These are phyloP conservation scores for Dicorynia guianensis DNA, from an alignment of 306 rosid species.

Conservation along the genomic window DNA sequence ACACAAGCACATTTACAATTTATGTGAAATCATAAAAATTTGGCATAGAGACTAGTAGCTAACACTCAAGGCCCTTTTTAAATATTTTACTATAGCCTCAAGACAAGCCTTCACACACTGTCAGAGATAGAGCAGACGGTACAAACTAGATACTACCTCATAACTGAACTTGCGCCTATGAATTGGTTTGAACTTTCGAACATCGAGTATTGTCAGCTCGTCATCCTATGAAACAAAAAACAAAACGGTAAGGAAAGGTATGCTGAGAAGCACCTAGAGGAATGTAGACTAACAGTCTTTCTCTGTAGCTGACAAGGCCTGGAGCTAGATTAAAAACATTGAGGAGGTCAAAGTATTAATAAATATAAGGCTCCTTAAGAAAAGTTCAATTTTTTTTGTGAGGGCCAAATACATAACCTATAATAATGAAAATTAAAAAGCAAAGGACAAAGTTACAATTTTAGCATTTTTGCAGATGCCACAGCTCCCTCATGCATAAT, in stretches of 20 bases:
- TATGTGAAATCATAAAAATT: background rate
- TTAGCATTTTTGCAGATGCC: no score
- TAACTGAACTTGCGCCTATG: conserved; percentile 92
- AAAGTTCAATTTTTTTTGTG: no score
- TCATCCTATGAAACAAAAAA: conserved; percentile 69
- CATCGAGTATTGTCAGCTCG: conserved; percentile 93
- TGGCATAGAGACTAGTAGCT: background rate
- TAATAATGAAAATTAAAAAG: no score
- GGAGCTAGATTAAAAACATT: no score
- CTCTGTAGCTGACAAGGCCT: background rate
- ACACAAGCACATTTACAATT: conserved; percentile 7
- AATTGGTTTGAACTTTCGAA: conserved; percentile 90
- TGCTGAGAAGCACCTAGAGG: conserved; percentile 15
- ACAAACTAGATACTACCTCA: conserved; percentile 64
- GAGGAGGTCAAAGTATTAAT: no score
- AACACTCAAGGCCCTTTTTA: conserved; percentile 20
- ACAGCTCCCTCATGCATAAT: no score
- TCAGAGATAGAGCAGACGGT: conserved; percentile 23
- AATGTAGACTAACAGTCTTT: conserved; percentile 12
- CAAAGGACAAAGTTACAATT: no score
- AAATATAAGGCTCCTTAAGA: no score
- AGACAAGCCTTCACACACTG: conserved; percentile 17
- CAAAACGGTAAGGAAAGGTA: conserved; percentile 21
- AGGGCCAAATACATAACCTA: no score
- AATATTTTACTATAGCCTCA: conserved; percentile 1